phyloP scores from a whole-genome alignment of 108 stramenopile species.

The Fistulifera pelliculosa region DNA sequence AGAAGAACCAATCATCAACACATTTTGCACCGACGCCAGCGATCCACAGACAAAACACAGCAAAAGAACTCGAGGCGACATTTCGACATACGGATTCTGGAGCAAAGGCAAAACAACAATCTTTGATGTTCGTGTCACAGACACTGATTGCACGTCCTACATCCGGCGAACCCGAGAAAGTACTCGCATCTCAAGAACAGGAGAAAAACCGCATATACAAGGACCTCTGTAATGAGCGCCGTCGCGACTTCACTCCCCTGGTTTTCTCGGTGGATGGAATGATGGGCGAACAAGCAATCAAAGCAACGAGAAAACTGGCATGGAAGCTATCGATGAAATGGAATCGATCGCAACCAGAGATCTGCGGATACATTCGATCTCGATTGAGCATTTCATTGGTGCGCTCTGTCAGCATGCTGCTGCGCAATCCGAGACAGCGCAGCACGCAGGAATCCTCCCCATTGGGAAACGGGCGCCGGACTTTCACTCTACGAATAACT shows the following conservation, averaged over 20 bases:
- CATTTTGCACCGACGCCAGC: constrained; percentile 1
- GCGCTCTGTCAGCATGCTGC: not conserved
- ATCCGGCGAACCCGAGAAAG: constrained; percentile 7
- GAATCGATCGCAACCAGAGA: constrained; percentile 12
- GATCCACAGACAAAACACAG: no score
- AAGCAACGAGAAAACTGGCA: constrained; percentile 11
- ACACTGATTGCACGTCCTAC: constrained; percentile 19
- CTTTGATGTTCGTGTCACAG: constrained; percentile 29
- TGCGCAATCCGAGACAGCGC: no score
- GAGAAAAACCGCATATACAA: constrained; percentile 12
- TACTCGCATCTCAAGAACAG: constrained; percentile 15
- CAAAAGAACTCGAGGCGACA: constrained; percentile 19
- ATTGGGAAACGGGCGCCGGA: no score
- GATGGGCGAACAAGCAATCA: constrained; percentile 14
- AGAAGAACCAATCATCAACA: constrained; percentile 22
- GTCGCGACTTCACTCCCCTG: constrained; percentile 29
- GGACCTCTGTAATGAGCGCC: constrained; percentile 11
- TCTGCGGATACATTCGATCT: constrained; percentile 11
- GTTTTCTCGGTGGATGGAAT: constrained; percentile 29
- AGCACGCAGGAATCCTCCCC: no score
- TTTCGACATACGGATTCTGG: constrained; percentile 23
- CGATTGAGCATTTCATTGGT: constrained; percentile 4
- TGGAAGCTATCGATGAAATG: constrained; percentile 15
- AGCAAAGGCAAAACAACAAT: constrained; percentile 9
- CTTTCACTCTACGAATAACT: no score